Evolutionary conservation across 768 basidiomycete species (phyloP).

Genomic region (Macrolepiota fuliginosa): DNA sequence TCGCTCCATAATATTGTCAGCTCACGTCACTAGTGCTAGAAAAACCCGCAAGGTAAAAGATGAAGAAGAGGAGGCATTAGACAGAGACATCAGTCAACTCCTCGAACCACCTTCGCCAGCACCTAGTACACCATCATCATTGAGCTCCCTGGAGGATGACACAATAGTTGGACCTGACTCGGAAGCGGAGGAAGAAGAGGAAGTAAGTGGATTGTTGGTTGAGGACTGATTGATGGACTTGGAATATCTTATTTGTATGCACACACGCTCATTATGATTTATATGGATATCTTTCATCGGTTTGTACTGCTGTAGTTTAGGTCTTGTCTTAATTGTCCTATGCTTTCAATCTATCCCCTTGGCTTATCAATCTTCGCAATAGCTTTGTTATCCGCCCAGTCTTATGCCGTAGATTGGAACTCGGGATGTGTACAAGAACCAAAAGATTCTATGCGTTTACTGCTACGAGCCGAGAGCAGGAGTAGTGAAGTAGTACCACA

Average conservation of each 20-base stretch:
- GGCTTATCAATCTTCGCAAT: too few relatives aligned
- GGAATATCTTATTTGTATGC: background rate
- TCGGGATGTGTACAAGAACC: too few relatives aligned
- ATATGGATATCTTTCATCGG: background rate
- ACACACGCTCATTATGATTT: background rate
- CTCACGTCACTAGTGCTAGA: background rate
- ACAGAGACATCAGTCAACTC: conserved; percentile 36
- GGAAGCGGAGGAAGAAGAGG: conserved; percentile 48
- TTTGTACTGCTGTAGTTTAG: background rate
- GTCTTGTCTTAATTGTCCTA: background rate
- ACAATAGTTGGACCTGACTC: conserved; percentile 43
- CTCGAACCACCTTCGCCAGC: conserved; percentile 26
- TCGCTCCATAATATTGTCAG: background rate
- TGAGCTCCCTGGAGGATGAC: conserved; percentile 29
- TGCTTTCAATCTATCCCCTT: background rate
- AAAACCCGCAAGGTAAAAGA: conserved; percentile 14
- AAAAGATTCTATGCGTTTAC: too few relatives aligned
- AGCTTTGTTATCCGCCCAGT: too few relatives aligned
- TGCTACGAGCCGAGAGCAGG: too few relatives aligned
- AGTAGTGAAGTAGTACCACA: too few relatives aligned
- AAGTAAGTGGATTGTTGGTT: conserved; percentile 46
- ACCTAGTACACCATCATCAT: conserved; percentile 12
- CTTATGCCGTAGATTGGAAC: too few relatives aligned
- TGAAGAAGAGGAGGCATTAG: conserved; percentile 20
- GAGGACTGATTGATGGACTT: conserved; percentile 21